Evolutionary conservation across 805 yeast genomes (phyloP), one percentile per base, ranked within the genome.

Genomic region (Helenozyma rhizophorensis): DNA sequence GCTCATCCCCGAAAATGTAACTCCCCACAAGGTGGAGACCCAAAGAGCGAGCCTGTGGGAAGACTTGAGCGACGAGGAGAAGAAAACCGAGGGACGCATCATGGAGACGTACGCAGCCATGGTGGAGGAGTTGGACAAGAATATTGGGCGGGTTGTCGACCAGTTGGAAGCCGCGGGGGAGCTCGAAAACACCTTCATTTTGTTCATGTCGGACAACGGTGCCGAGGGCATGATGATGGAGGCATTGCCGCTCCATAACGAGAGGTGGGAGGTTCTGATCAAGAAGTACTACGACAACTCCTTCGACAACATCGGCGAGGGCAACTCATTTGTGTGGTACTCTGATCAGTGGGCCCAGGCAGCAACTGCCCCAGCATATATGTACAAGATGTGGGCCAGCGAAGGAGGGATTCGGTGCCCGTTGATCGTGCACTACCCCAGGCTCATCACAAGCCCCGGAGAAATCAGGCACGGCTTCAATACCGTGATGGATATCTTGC

Each of bases 21-120:
- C 51, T 12, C 74, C 79, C 3, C 77, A 71, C 42, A 54, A 54
- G 31, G 61, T 68, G 16, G 60, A 52, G 31, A 69, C 75, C 1
- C 58, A 54, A n/a, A 58, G 68, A 35, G 55, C 56, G 11, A 63
- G 59, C 30, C 44, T 59, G 9, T 74, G 79, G 78, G 43, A 42
- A 6, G 71, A 71, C 12, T 45, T 73, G 26, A 51, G 57, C 9
- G 58, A 48, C 2, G 51, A 62, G 3, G 72, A 70, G 37, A 54
- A 55, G 37, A 41, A 40, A 21, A 43, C 50, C 11, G 71, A 72
- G 37, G 34, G 69, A 6, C 55, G 67, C 32, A 61, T 71, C 14
- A 74, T 75, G 79, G 77, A 72, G 42, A 59, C 66, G 9, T 77
- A 75, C 49, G 81, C 81, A n/a, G 80, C 79, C 4, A 76, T 77